phyloP scores from a whole-genome alignment of 2,329 filamentous ascomycete species.

The Pezicula radicicola region DNA sequence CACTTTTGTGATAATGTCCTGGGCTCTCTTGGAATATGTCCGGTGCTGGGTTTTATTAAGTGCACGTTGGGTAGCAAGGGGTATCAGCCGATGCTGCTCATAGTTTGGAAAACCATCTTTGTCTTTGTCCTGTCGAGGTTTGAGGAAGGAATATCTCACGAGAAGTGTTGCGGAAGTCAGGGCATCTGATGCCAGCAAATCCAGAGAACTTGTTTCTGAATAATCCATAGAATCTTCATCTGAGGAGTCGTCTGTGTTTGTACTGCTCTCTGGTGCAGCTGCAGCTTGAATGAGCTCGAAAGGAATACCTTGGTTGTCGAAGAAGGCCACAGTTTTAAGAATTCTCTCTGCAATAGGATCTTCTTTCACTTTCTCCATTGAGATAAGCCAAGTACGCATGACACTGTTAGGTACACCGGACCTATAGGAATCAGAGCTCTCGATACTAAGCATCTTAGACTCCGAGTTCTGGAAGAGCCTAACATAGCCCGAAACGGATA shows the following conservation, averaged over 20 bases:
- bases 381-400: constrained; percentile 31
- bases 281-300: constrained; percentile 21
- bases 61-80: constrained; percentile 9
- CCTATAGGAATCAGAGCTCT: constrained; percentile 27
- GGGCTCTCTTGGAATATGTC: constrained; percentile 21
- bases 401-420: constrained; percentile 28
- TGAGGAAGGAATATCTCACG: constrained; percentile 32
- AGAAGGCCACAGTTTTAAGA: constrained; percentile 28
- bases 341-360: constrained; percentile 27
- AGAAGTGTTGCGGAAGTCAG: constrained; percentile 24
- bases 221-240: no score
- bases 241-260: no score
- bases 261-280: constrained; percentile 8
- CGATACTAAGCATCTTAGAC: constrained; percentile 16
- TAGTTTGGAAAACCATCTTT: constrained; percentile 7
- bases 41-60: constrained; percentile 10
- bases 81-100: constrained; percentile 12
- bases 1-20: constrained; percentile 15
- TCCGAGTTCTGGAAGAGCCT: constrained; percentile 17
- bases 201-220: no score
- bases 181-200: constrained; percentile 6
- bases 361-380: constrained; percentile 27
- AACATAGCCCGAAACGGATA: constrained; percentile 23
- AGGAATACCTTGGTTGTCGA: constrained; percentile 31
- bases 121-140: constrained; percentile 1